Percentiles rank a stretch among this genome's conserved stretches.
Conservation (phyloP, 2,329 filamentous ascomycete species). For the Graphiopsis chlorocephala region DNA sequence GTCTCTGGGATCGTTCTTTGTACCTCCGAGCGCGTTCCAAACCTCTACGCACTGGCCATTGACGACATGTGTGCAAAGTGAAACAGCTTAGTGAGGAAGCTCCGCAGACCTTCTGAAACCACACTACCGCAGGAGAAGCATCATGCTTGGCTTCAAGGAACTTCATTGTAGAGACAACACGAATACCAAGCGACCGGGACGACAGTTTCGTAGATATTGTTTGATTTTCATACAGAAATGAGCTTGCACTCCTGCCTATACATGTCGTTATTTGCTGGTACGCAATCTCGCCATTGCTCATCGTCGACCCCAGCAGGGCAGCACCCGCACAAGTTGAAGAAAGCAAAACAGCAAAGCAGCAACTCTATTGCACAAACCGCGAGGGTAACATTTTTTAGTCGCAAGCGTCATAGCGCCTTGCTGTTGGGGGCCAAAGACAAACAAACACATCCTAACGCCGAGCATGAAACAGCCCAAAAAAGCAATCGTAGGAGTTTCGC, state of each 20-base stretch:
- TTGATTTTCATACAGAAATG: conserved; percentile 5
- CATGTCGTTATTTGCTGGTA: neutral
- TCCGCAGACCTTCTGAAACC: neutral
- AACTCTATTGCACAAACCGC: conserved; percentile 7
- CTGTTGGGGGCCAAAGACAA: neutral
- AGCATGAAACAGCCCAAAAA: neutral
- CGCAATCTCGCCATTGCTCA: neutral
- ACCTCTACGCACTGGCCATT: neutral
- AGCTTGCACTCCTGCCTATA: conserved; percentile 3
- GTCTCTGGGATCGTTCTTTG: neutral
- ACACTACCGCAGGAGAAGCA: neutral
- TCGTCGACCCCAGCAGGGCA: neutral
- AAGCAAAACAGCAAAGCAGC: neutral
- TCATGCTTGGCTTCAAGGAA: neutral
- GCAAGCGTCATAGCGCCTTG: neutral
- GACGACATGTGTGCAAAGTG: neutral
- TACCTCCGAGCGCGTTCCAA: too few species aligned
- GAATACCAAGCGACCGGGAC: neutral
- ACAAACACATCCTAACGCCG: neutral
- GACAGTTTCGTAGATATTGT: neutral
- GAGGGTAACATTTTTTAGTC: neutral
- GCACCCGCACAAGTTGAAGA: neutral
- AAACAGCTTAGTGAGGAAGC: neutral
- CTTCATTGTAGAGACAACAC: neutral
- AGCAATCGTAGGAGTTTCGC: neutral